phyloP scores from a whole-genome alignment of 108 stramenopile genomes.

The Pelagomonas calceolata region DNA sequence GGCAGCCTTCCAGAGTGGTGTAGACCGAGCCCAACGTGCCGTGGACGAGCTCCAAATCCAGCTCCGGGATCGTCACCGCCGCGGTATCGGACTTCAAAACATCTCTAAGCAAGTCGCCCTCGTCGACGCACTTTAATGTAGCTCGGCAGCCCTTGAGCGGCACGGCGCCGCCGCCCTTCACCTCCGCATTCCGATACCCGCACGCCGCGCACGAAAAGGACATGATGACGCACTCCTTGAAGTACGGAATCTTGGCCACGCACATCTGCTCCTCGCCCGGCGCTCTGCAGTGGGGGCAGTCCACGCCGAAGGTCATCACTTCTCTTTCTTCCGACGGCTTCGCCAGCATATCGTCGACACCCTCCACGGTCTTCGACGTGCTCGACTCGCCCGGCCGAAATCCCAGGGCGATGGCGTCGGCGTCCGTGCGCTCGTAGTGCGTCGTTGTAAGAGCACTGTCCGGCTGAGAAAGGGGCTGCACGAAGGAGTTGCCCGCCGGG shows the following conservation, averaged over 20 bases:
- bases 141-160: conserved; percentile 55
- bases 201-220: conserved; percentile 65
- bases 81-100: conserved; percentile 73
- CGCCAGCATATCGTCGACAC: background rate
- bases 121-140: conserved; percentile 30
- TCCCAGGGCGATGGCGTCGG: background rate
- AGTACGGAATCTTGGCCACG: conserved; percentile 75
- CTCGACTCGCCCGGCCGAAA: background rate
- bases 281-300: conserved; percentile 35
- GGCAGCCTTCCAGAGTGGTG: conserved; percentile 72
- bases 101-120: conserved; percentile 61
- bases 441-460: background rate
- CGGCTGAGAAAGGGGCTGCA: background rate
- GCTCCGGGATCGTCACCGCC: conserved; percentile 57
- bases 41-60: conserved; percentile 43
- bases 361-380: conserved; percentile 5
- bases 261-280: conserved; percentile 50
- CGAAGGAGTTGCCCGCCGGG: conserved; percentile 47
- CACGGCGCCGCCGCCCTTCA: conserved; percentile 80
- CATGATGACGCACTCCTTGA: conserved; percentile 88
- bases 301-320: conserved; percentile 14
- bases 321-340: no score
- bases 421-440: background rate
- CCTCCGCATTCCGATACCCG: conserved; percentile 52
- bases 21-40: conserved; percentile 68